Conservation (phyloP, 306 rosid genomes). For the Prinsepia uniflora region DNA sequence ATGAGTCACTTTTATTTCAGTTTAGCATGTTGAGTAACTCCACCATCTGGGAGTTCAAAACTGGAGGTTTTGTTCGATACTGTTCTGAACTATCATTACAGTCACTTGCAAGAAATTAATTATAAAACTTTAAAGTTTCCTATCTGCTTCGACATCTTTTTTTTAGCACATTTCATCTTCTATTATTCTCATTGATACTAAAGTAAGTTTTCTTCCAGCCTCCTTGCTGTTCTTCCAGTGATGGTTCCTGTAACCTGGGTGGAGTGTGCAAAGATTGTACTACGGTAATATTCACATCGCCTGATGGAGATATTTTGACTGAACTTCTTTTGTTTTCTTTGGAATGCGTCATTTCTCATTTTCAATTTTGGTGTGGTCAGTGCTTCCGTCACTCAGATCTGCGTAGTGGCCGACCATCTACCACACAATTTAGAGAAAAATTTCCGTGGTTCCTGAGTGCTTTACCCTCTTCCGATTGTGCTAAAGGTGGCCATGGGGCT, state of each 20-base stretch:
- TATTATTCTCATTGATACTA: constrained; percentile 27
- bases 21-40: neutral
- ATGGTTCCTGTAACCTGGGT: constrained; percentile 53
- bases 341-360: constrained; percentile 19
- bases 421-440: constrained; percentile 75
- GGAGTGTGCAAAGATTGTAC: constrained; percentile 93
- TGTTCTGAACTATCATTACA: neutral
- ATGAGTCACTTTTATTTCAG: neutral
- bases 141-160: neutral
- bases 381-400: constrained; percentile 86
- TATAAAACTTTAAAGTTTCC: neutral
- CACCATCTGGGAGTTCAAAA: neutral
- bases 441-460: constrained; percentile 94
- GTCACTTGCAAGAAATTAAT: neutral
- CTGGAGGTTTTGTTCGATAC: neutral
- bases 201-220: constrained; percentile 50
- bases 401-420: constrained; percentile 70
- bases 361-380: constrained; percentile 41
- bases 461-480: constrained; percentile 96
- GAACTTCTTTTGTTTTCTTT: constrained; percentile 10
- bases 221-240: constrained; percentile 79
- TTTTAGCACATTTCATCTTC: neutral
- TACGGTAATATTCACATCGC: constrained; percentile 52
- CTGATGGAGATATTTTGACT: constrained; percentile 11
- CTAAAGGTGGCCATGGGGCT: constrained; percentile 99